phyloP scores from a whole-genome alignment of 2,329 filamentous ascomycete species.

The Clonostachys byssicola region DNA sequence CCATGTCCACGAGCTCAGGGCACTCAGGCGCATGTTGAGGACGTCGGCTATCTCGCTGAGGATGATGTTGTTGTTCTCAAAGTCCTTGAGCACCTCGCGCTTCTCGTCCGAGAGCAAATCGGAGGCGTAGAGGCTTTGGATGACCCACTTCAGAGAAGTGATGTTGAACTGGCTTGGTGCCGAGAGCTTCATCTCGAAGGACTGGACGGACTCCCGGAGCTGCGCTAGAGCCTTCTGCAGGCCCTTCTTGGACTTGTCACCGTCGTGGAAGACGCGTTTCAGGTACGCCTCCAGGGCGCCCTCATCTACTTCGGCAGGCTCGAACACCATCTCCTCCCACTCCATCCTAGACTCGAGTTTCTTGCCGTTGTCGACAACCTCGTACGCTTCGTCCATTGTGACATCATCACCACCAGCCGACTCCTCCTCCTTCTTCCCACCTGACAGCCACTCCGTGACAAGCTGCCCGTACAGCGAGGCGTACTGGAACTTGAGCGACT shows the following conservation, averaged over 20 bases:
- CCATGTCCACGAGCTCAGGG: constrained; percentile 42
- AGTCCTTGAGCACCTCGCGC: constrained; percentile 33
- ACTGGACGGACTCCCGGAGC: constrained; percentile 16
- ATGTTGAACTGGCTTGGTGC: constrained; percentile 26
- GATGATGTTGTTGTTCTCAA: constrained; percentile 32
- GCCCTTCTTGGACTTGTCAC: constrained; percentile 12
- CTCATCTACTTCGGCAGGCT: constrained; percentile 27
- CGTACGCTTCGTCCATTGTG: constrained; percentile 29
- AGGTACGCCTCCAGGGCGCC: constrained; percentile 31
- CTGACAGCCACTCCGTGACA: constrained; percentile 40
- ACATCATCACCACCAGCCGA: constrained; percentile 9
- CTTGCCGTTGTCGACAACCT: constrained; percentile 30
- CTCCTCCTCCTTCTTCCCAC: constrained; percentile 10
- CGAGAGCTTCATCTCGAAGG: constrained; percentile 21
- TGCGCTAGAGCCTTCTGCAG: constrained; percentile 14
- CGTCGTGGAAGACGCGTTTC: constrained; percentile 29
- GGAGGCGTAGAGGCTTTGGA: constrained; percentile 34
- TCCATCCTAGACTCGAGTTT: constrained; percentile 28
- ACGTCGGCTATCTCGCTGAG: constrained; percentile 45
- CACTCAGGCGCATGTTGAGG: constrained; percentile 43
- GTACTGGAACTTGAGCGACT: constrained; percentile 36
- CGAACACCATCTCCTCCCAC: constrained; percentile 42
- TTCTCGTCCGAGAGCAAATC: constrained; percentile 38
- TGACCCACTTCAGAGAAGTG: constrained; percentile 27
- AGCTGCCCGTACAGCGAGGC: constrained; percentile 39